Percentiles rank a stretch among this genome's conserved stretches.
Conservation (phyloP, 257 asterid species). For the Marsdenia floribunda region DNA sequence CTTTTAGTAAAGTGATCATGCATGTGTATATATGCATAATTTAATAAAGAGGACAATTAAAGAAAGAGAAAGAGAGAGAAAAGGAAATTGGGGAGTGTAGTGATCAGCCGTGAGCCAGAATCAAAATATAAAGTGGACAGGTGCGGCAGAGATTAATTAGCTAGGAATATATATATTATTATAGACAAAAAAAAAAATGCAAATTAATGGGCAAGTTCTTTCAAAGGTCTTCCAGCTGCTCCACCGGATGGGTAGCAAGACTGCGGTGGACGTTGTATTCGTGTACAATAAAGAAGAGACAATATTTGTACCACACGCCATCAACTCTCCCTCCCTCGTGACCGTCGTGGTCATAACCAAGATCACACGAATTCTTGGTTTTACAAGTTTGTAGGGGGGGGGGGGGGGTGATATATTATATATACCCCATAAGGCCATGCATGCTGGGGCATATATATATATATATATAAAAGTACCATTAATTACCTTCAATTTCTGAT, state of each 20-base stretch:
- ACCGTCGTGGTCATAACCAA: conserved; percentile 11
- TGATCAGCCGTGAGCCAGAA: too few species aligned
- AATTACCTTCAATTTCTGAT: too few species aligned
- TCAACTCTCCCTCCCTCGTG: conserved; percentile 16
- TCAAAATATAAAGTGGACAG: background rate
- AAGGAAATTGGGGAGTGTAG: too few species aligned
- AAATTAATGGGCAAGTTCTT: conserved; percentile 24
- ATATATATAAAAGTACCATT: too few species aligned
- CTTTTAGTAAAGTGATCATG: too few species aligned
- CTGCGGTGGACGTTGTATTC: conserved; percentile 31
- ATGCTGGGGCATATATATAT: background rate
- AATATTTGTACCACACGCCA: conserved; percentile 27
- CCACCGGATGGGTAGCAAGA: conserved; percentile 35
- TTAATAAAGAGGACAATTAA: too few species aligned
- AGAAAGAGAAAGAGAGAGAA: too few species aligned
- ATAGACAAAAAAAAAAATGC: conserved; percentile 3
- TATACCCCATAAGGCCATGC: background rate
- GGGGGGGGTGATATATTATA: background rate
- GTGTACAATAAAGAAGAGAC: conserved; percentile 64
- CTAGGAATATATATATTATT: too few species aligned
- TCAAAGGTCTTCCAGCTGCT: conserved; percentile 23
- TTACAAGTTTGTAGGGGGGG: background rate
- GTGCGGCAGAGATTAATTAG: background rate
- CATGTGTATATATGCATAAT: too few species aligned
- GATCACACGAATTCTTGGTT: background rate